Conservation (phyloP, 352 stramenopile genomes). For the Globisporangium perplexum region DNA sequence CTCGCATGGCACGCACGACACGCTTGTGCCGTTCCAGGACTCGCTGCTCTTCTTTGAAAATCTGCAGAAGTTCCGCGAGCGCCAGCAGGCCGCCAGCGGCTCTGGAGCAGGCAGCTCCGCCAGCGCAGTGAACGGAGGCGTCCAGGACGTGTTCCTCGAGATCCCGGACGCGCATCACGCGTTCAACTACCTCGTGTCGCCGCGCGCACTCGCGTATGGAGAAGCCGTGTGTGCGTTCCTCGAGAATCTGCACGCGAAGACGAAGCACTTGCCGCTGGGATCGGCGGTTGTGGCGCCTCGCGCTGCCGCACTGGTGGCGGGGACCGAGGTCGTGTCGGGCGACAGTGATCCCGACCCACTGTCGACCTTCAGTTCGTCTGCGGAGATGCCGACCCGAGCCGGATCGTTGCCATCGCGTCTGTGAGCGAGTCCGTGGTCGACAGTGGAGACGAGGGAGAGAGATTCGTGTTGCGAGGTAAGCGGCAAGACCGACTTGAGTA, state of each 20-base stretch:
- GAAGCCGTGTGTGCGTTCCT: constrained; percentile 68
- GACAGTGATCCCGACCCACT: not conserved
- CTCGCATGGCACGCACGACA: constrained; percentile 61
- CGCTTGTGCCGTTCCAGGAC: constrained; percentile 67
- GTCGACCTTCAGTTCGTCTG: not conserved
- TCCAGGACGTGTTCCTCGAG: constrained; percentile 59
- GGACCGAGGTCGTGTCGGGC: not conserved
- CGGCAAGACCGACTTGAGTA: no score
- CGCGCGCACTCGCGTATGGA: constrained; percentile 51
- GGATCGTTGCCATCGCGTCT: not conserved
- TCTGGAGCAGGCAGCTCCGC: no score
- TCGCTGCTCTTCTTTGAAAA: constrained; percentile 63
- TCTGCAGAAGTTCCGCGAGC: constrained; percentile 9
- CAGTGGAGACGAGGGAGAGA: no score
- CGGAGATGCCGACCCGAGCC: not conserved
- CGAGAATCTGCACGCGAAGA: constrained; percentile 43
- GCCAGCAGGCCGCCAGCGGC: not conserved
- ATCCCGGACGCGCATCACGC: constrained; percentile 56
- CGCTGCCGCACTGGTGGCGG: no score
- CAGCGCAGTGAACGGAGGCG: constrained; percentile 9
- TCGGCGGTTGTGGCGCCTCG: not conserved
- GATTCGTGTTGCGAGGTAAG: no score
- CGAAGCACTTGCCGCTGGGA: constrained; percentile 17
- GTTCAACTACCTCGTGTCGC: constrained; percentile 75
- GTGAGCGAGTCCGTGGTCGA: not conserved